These are phyloP conservation scores for Monosporascus sp. DNA, from an alignment of 2,329 filamentous ascomycete species.

Conservation along the genomic window DNA sequence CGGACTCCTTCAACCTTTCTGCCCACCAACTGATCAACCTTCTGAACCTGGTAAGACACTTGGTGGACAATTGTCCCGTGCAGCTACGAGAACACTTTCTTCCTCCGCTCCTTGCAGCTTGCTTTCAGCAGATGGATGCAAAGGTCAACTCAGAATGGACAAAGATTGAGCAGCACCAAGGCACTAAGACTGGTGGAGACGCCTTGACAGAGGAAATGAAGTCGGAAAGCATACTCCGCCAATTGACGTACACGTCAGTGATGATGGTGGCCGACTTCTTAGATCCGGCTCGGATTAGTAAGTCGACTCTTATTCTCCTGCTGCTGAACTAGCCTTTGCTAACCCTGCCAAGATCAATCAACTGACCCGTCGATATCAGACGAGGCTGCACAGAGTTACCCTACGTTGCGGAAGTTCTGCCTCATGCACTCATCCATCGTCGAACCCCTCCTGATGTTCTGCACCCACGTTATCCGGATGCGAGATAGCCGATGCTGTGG, in stretches of 20 bases:
- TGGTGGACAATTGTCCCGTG: constrained; percentile 89
- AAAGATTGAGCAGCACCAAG: constrained; percentile 60
- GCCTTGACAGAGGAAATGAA: constrained; percentile 96
- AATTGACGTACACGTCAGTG: constrained; percentile 87
- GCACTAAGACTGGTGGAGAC: constrained; percentile 61
- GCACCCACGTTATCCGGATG: constrained; percentile 84
- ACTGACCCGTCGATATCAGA: constrained; percentile 12
- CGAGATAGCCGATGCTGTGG: constrained; percentile 83
- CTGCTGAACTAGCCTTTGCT: neutral
- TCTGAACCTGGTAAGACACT: constrained; percentile 77
- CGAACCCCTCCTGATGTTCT: constrained; percentile 85
- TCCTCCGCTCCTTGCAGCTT: constrained; percentile 72
- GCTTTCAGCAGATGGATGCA: constrained; percentile 79
- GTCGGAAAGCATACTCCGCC: constrained; percentile 87
- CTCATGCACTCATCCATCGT: constrained; percentile 72
- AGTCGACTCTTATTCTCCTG: constrained; percentile 21
- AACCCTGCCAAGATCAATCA: constrained; percentile 14
- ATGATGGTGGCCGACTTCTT: constrained; percentile 87
- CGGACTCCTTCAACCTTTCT: constrained; percentile 75
- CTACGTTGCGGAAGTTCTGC: constrained; percentile 74
- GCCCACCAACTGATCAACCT: constrained; percentile 93
- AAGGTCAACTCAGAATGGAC: constrained; percentile 90
- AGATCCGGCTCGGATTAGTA: constrained; percentile 65
- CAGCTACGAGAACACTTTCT: constrained; percentile 73
- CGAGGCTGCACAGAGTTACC: constrained; percentile 34